Evolutionary conservation across 495 filamentous ascomycete species (phyloP).

Genomic region (Xylaria palmicola): DNA sequence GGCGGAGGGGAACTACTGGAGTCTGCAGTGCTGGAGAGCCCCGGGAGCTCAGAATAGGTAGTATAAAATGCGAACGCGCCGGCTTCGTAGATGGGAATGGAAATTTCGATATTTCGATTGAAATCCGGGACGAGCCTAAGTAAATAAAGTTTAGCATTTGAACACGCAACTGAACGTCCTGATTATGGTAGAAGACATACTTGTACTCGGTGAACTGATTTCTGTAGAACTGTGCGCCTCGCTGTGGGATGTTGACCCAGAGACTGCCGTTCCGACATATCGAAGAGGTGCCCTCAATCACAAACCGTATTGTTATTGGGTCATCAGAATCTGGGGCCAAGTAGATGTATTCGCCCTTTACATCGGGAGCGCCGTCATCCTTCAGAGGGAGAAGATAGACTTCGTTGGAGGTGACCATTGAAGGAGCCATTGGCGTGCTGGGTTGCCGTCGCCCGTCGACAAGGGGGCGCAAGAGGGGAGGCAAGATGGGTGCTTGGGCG

Average conservation of each 20-base stretch:
- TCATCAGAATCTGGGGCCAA: conserved; percentile 71
- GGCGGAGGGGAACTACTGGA: conserved; percentile 38
- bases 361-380: conserved; percentile 88
- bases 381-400: conserved; percentile 87
- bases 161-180: conserved; percentile 18
- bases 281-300: conserved; percentile 93
- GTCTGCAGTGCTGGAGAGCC: conserved; percentile 59
- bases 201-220: conserved; percentile 80
- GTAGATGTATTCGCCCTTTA: conserved; percentile 88
- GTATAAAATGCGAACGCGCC: conserved; percentile 96
- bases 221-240: conserved; percentile 70
- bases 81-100: conserved; percentile 77
- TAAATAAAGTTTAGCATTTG: background rate
- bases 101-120: conserved; percentile 85
- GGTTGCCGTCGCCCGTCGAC: background rate
- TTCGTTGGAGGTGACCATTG: conserved; percentile 57
- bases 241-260: conserved; percentile 90
- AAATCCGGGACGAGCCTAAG: conserved; percentile 86
- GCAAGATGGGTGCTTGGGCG: background rate
- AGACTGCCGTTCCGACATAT: conserved; percentile 91
- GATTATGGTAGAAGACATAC: conserved; percentile 46
- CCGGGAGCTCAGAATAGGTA: conserved; percentile 83
- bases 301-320: conserved; percentile 79
- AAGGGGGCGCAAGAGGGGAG: background rate
- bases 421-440: conserved; percentile 44